A percentile compares a stretch with the other conserved stretches of the same genome.
These are phyloP conservation scores for Xylaria grammica DNA, from an alignment of 495 filamentous ascomycete species.

Conservation along the genomic window DNA sequence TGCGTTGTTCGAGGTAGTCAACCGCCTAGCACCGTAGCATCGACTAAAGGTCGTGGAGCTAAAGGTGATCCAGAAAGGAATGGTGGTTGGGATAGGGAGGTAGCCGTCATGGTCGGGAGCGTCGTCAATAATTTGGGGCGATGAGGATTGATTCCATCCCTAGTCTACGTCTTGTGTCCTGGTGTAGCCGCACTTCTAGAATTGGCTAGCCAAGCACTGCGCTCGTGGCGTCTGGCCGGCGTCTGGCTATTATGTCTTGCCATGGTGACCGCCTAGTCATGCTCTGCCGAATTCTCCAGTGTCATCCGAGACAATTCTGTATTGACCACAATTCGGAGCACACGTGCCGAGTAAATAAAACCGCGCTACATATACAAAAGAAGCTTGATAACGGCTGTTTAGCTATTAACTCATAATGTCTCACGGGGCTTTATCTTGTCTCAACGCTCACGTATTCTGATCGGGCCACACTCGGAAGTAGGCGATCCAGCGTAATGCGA, in stretches of 20 bases:
- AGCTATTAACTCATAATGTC: background rate
- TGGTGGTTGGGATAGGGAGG: slow-evolving; percentile 82
- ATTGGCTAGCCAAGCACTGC: background rate
- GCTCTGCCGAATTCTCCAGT: too few species aligned
- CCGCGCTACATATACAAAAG: too few species aligned
- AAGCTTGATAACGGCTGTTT: too few species aligned
- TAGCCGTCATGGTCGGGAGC: slow-evolving; percentile 91
- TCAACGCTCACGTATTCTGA: background rate
- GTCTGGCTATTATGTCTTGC: background rate
- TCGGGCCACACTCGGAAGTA: background rate
- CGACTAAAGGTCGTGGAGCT: slow-evolving; percentile 46
- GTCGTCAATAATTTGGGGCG: slow-evolving; percentile 57
- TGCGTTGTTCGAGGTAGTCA: slow-evolving; percentile 80
- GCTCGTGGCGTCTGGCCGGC: background rate
- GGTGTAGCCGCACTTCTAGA: background rate
- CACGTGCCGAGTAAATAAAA: too few species aligned
- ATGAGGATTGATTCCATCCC: slow-evolving; percentile 28
- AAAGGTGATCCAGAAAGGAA: slow-evolving; percentile 46
- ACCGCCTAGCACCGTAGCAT: slow-evolving; percentile 49
- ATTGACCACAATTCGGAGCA: background rate
- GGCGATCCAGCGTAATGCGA: background rate
- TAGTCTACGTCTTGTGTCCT: background rate
- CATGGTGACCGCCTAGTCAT: background rate
- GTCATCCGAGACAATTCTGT: background rate
- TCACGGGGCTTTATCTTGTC: background rate